Evolutionary conservation across 2,329 filamentous ascomycete species (phyloP).

Genomic region (Aureobasidium pullulans): DNA sequence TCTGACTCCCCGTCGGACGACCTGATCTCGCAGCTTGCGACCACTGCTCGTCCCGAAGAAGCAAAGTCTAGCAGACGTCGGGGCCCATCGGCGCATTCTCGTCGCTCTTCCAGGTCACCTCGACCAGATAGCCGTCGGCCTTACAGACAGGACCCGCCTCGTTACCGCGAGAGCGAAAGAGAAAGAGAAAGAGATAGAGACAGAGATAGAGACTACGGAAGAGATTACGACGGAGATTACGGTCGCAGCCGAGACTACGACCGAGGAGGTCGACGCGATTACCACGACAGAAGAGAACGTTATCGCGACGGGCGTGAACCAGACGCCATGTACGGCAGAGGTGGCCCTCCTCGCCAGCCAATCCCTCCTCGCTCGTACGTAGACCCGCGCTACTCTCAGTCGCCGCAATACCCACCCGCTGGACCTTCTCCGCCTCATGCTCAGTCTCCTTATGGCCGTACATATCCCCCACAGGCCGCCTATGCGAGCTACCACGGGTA

Average conservation of each 20-base stretch:
- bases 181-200: slow-evolving; percentile 9
- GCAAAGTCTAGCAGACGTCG: slow-evolving; percentile 7
- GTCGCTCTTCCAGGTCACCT: slow-evolving; percentile 19
- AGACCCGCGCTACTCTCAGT: slow-evolving; percentile 41
- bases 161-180: neutral
- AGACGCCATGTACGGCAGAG: slow-evolving; percentile 18
- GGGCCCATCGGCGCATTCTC: neutral
- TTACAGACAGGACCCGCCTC: slow-evolving; percentile 22
- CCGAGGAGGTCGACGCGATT: slow-evolving; percentile 12
- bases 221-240: slow-evolving; percentile 11
- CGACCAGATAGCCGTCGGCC: slow-evolving; percentile 20
- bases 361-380: slow-evolving; percentile 14
- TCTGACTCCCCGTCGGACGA: slow-evolving; percentile 19
- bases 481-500: slow-evolving; percentile 46
- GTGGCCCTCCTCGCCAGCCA: slow-evolving; percentile 15
- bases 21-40: slow-evolving; percentile 16
- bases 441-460: slow-evolving; percentile 53
- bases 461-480: slow-evolving; percentile 43
- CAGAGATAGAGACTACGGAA: slow-evolving; percentile 11
- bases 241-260: neutral
- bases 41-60: slow-evolving; percentile 8
- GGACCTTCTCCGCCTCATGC: slow-evolving; percentile 39
- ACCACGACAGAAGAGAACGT: slow-evolving; percentile 12
- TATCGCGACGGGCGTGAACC: slow-evolving; percentile 12
- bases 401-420: slow-evolving; percentile 45